Base-by-base conservation (phyloP, 352 stramenopile genomes). In the Sclerospora graminicola region DNA sequence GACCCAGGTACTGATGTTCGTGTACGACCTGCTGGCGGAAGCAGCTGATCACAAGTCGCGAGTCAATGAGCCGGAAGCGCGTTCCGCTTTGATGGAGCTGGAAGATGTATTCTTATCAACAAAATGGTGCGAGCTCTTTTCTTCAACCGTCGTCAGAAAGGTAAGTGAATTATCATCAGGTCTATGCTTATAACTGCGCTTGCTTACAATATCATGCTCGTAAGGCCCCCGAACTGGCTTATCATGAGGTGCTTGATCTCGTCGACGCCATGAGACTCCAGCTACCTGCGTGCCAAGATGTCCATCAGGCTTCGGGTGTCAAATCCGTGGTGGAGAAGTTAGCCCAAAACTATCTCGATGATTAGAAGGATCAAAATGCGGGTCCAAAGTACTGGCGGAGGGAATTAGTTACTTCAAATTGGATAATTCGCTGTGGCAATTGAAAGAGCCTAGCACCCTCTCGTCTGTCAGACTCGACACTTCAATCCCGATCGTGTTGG, bases 21-120 rank as follows among this genome's bases (percentile, higher is more conserved):
- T 79, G 1, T 82, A 89, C 43, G 76, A 89, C 48, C 33, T 89
- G 20, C 50, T 89, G 10, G 48, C 61, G 0, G 75, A 89, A 51
- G 51, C 37, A 18, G 35, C 42, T 8, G 45, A 63, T 11, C 41
- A 36, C 16, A 53, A 63, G 18, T 11, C 33, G 30, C 52, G 37
- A 13, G 23, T 34, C 9, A 34, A 34, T 11, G 34, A 35, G 31
- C 40, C 45, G 5, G 41, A 31, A 29, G n/a, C 10, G 8, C 26
- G 44, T 32, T 46, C 59, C 11, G 63, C 53, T n/a, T 38, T 89
- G 28, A 42, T 55, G 24, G 50, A 82, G 42, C 31, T 91, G 6
- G 57, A 82, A 41, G 28, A 55, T 21, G 30, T 48, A 8, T 74
- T 92, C 20, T 55, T 57, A 8, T 69, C 77, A 1, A 13, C 41